Conservation (phyloP, 169 alveolate species). For the Cryptosporidium felis region DNA sequence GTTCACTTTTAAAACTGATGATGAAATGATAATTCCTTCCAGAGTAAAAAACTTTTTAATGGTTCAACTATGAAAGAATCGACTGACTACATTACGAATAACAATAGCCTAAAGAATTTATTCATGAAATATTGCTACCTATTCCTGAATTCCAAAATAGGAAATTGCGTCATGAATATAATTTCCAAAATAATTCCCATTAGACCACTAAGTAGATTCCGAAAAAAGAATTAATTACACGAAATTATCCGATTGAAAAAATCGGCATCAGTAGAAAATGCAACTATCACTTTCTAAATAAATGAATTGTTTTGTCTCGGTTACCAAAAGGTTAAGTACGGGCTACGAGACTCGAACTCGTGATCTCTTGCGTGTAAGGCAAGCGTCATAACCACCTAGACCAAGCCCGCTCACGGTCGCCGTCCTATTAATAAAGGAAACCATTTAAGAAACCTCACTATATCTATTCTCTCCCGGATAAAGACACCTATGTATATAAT, state of each 20-base stretch:
- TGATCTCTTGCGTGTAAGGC: constrained; percentile 74
- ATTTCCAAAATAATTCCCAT: constrained; percentile 35
- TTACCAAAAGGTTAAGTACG: constrained; percentile 6
- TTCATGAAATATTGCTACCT: background rate
- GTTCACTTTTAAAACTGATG: background rate
- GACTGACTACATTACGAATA: too few relatives aligned
- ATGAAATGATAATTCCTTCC: background rate
- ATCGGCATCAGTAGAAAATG: too few relatives aligned
- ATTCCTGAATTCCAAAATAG: background rate
- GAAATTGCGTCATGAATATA: background rate
- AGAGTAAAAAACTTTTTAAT: constrained; percentile 32
- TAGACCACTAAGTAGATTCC: too few relatives aligned
- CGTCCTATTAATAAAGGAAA: background rate
- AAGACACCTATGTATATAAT: constrained; percentile 35
- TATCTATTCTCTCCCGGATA: background rate
- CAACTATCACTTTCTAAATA: too few relatives aligned
- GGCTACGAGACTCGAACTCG: constrained; percentile 75
- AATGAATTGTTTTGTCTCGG: too few relatives aligned
- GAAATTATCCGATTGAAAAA: too few relatives aligned
- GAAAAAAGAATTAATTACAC: too few relatives aligned
- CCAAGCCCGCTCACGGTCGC: constrained; percentile 68
- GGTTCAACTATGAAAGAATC: background rate
- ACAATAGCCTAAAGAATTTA: background rate
- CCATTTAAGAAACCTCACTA: background rate
- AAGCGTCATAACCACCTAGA: constrained; percentile 74